Percentiles rank a stretch among this genome's conserved stretches.
These are phyloP conservation scores for Trichoderma oligosporum DNA, from an alignment of 2,329 filamentous ascomycete genomes.

Conservation along the genomic window DNA sequence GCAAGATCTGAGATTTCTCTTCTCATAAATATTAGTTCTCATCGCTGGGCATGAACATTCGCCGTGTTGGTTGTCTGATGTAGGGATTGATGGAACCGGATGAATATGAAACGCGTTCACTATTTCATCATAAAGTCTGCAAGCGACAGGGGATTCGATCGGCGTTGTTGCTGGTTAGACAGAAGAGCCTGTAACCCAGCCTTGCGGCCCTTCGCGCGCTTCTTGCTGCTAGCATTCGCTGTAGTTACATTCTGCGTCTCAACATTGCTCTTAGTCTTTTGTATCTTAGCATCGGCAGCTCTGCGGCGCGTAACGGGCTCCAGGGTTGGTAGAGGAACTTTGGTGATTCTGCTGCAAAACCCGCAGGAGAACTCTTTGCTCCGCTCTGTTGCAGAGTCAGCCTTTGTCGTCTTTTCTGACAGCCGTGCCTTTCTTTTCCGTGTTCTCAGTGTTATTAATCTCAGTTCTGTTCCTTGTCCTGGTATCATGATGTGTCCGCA, in stretches of 20 bases:
- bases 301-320: constrained; percentile 26
- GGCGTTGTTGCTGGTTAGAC: constrained; percentile 47
- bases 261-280: neutral
- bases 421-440: neutral
- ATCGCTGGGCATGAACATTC: neutral
- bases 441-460: constrained; percentile 32
- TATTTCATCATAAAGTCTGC: constrained; percentile 51
- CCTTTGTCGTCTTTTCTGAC: neutral
- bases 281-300: neutral
- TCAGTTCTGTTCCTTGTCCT: constrained; percentile 43
- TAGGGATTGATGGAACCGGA: no score
- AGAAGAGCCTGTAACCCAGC: constrained; percentile 63
- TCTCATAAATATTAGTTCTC: no score
- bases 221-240: constrained; percentile 59
- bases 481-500: constrained; percentile 60
- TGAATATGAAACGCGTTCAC: no score
- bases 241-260: constrained; percentile 31
- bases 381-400: constrained; percentile 16
- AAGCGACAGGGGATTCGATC: constrained; percentile 46
- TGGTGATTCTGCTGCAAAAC: constrained; percentile 44
- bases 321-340: constrained; percentile 40
- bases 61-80: no score
- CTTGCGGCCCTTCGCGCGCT: constrained; percentile 62
- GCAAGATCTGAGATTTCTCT: no score
- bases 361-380: constrained; percentile 39